Conservation (phyloP, 768 basidiomycete genomes). For the Leccinum obscurum region DNA sequence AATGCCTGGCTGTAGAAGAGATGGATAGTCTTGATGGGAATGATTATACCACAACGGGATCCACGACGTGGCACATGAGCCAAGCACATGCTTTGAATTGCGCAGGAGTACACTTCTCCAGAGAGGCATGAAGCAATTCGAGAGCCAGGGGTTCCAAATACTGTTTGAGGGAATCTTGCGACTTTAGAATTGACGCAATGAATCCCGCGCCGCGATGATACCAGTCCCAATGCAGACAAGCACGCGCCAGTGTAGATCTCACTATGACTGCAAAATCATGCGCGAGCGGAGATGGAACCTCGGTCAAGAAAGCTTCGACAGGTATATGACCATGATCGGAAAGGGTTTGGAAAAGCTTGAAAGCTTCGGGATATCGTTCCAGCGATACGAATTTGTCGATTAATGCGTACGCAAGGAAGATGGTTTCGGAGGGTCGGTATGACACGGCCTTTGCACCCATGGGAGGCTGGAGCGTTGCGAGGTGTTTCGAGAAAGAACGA, state of each 20-base stretch:
- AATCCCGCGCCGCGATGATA: conserved; percentile 41
- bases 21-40: conserved; percentile 46
- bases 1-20: conserved; percentile 47
- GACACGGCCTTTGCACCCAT: conserved; percentile 30
- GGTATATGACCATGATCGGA: conserved; percentile 47
- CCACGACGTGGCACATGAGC: conserved; percentile 43
- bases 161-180: conserved; percentile 22
- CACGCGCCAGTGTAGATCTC: conserved; percentile 46
- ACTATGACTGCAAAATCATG: conserved; percentile 50
- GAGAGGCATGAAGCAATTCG: conserved; percentile 45
- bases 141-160: conserved; percentile 37
- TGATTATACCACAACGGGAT: conserved; percentile 28
- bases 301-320: conserved; percentile 42
- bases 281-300: conserved; percentile 31
- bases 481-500: conserved; percentile 32
- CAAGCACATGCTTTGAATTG: conserved; percentile 42
- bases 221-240: conserved; percentile 60
- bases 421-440: conserved; percentile 40
- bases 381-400: conserved; percentile 42
- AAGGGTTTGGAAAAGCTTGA: conserved; percentile 51
- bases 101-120: conserved; percentile 35
- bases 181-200: conserved; percentile 32
- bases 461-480: conserved; percentile 28
- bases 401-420: conserved; percentile 43
- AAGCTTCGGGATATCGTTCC: conserved; percentile 37